These are phyloP conservation scores for Dactylellina haptotyla DNA, from an alignment of 2,329 filamentous ascomycete species.

Conservation along the genomic window DNA sequence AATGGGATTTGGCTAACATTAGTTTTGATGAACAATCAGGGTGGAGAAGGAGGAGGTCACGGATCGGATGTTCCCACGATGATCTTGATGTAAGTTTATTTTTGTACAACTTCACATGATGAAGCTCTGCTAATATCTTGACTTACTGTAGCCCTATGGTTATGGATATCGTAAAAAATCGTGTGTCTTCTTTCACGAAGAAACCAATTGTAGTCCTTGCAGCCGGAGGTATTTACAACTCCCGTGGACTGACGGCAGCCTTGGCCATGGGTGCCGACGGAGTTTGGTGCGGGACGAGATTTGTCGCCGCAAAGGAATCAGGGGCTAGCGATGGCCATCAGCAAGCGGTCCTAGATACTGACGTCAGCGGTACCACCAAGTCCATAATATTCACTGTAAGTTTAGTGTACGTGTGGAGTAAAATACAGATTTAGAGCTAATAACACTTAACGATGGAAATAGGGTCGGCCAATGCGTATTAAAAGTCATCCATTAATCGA, in stretches of 20 bases:
- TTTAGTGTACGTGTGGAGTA: not conserved
- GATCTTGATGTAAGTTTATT: slow-evolving; percentile 56
- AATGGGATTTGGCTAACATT: not conserved
- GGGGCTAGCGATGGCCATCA: slow-evolving; percentile 85
- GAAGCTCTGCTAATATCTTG: not conserved
- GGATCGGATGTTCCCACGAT: slow-evolving; percentile 65
- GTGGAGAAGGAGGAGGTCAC: slow-evolving; percentile 85
- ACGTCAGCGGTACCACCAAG: slow-evolving; percentile 79
- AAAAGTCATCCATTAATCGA: slow-evolving; percentile 84
- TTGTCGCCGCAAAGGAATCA: slow-evolving; percentile 86
- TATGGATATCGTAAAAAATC: slow-evolving; percentile 80
- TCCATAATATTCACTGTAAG: slow-evolving; percentile 69
- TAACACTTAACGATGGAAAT: slow-evolving; percentile 58
- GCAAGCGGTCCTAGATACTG: slow-evolving; percentile 78
- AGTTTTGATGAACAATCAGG: slow-evolving; percentile 45
- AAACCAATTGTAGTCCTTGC: slow-evolving; percentile 81
- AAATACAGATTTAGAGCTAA: not conserved
- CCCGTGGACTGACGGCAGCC: slow-evolving; percentile 80
- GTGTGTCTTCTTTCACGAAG: slow-evolving; percentile 77
- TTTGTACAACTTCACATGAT: not conserved
- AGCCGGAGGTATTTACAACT: slow-evolving; percentile 86
- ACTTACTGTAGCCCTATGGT: slow-evolving; percentile 78
- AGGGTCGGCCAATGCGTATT: slow-evolving; percentile 81
- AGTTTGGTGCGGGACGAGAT: slow-evolving; percentile 94
- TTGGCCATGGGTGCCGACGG: slow-evolving; percentile 88